phyloP scores from a whole-genome alignment of 2,329 filamentous ascomycete species.

The Metarhizium brunneum region DNA sequence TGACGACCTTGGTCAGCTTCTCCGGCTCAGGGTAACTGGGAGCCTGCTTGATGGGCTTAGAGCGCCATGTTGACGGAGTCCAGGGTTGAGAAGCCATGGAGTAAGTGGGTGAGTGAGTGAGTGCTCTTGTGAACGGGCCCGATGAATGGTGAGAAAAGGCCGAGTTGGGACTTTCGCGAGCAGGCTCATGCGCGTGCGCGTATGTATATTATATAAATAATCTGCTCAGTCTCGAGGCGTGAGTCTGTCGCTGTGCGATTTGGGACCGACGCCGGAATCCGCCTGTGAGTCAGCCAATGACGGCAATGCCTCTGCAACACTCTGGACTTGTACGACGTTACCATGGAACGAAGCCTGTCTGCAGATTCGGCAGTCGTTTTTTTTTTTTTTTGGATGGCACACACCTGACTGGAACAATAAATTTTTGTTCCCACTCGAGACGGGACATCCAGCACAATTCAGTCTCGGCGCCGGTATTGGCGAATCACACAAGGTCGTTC shows the following conservation, averaged over 20 bases:
- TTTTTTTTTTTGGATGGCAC: too few species aligned
- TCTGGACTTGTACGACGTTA: too few species aligned
- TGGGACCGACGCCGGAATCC: background rate
- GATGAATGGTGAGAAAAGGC: too few species aligned
- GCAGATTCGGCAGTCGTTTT: too few species aligned
- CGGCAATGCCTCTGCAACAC: too few species aligned
- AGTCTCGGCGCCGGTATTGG: background rate
- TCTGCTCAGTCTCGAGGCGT: too few species aligned
- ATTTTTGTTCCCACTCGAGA: too few species aligned
- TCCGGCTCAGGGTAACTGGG: conserved; percentile 58
- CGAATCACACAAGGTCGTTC: background rate
- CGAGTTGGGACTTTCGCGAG: too few species aligned
- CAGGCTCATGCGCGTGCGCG: background rate
- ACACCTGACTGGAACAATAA: too few species aligned
- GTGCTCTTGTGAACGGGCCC: background rate
- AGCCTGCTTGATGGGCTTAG: conserved; percentile 70
- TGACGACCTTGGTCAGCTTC: conserved; percentile 49
- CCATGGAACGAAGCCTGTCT: too few species aligned
- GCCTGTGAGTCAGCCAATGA: background rate
- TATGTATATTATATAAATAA: background rate
- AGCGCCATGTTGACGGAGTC: conserved; percentile 61
- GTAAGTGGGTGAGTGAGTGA: background rate
- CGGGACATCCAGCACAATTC: too few species aligned
- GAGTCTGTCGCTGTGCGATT: too few species aligned
- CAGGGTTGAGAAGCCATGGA: conserved; percentile 26